Base-by-base conservation (phyloP, 2,329 filamentous ascomycete species). In the Calonectria leucothoes region DNA sequence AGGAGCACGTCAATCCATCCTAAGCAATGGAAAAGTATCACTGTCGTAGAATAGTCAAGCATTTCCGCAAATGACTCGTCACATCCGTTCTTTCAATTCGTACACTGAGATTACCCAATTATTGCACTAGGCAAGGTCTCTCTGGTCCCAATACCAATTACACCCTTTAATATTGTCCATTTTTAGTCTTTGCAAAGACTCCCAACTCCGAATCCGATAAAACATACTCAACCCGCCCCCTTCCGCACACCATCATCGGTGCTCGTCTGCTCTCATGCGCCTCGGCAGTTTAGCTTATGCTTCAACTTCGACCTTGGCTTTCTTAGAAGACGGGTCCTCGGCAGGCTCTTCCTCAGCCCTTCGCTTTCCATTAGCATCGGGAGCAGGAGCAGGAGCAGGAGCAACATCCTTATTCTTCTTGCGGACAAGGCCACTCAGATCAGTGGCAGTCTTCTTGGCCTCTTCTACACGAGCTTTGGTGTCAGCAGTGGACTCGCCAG, bases 341-440 rank as follows among this genome's bases (percentile, higher is more conserved):
- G 74, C 77, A 1, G 76, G 57, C 23, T 52, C 55, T 11, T 79
- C 83, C 25, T 81, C 82, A 4, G 84, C 83, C 73, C 85, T 86
- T 48, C 78, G 80, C 82, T 82, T 86, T 57, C 81, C 75, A 68
- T 91, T 90, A 6, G 84, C 73, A 31, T 82, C 79, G 20, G 33
- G 80, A 76, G 70, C 81, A 73, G 67, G 81, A 64, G 81, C 80
- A 20, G 70, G 57, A 6, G 74, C 72, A 4, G 76, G 52, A 1
- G 70, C 76, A 11, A 71, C 77, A 11, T 81, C 79, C 59, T 81
- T 83, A 80, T 87, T 92, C 81, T 93, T 95, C 81, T 93, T 96
- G 79, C 93, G 92, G 52, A 96, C 93, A 57, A 96, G 86, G n/a
- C 92, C 90, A 0, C 90, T 91, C 17, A 97, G 86, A 81, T 97